Evolutionary conservation across 345 rosid species (phyloP), one percentile per base, ranked within the genome.

Genomic region (Abelmoschus esculentus): DNA sequence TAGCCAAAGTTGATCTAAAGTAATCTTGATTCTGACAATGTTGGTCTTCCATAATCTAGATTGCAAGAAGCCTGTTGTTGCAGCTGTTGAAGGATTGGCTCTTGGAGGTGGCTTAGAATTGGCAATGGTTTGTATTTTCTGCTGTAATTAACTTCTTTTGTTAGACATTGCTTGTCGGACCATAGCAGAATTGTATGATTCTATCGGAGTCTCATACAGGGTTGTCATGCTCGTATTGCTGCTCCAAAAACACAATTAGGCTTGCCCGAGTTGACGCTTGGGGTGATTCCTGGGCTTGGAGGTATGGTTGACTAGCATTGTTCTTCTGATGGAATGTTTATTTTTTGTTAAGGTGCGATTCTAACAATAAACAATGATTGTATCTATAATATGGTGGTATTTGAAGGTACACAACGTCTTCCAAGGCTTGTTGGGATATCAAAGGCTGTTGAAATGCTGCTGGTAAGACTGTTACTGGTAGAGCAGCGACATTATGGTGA

Each of bases 31-130:
- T 46, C 19, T 15, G 18, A 1, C 6, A 47, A 47, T 66, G 42
- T 2, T 49, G 42, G 22, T 66, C 19, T 66, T 66, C 56, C 34
- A 22, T 66, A 28, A 65, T 66, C 54, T 56, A 93, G 98, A 87
- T 80, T 86, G 87, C 77, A 87, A 84, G 87, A 93, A 93, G 86
- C 98, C 98, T 18, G 75, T 89, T 76, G 97, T 93, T 82, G 97
- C 98, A 70, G 98, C 97, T 66, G 88, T 93, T 47, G 91, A 89
- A 83, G 97, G 97, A 74, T 76, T 93, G 74, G 97, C 98, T 59
- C 91, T 93, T 71, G 98, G 98, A 70, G 98, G 97, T 79, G 98
- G 98, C 75, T 81, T 93, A 66, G 98, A 93, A 75, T 61, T 93
- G 71, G 90, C 96, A 40, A 70, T 93, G 98, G 98, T 91, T 49